A percentile compares a stretch with the other conserved stretches of the same genome.
Conservation (phyloP, 2,329 filamentous ascomycete species). For the Neophaeococcomyces aloes region DNA sequence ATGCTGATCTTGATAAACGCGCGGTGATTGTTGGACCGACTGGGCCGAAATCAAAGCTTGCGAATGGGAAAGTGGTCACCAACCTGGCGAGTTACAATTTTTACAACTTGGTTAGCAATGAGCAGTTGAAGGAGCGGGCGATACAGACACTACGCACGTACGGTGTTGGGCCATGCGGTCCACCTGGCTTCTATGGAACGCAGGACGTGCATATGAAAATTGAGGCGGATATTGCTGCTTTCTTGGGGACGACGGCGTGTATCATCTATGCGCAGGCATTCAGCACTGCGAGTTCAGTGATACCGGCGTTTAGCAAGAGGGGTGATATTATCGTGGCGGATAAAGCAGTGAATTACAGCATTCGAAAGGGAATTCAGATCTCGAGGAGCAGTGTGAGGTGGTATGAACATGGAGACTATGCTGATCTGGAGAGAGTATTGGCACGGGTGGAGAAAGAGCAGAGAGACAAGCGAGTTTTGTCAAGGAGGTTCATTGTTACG, state of each 20-base stretch:
- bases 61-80: slow-evolving; percentile 77
- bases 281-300: slow-evolving; percentile 91
- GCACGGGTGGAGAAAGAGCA: slow-evolving; percentile 80
- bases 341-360: slow-evolving; percentile 82
- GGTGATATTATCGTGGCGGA: slow-evolving; percentile 96
- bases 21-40: slow-evolving; percentile 83
- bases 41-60: slow-evolving; percentile 78
- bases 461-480: slow-evolving; percentile 67
- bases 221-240: slow-evolving; percentile 83
- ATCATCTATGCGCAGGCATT: slow-evolving; percentile 96
- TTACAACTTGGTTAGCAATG: slow-evolving; percentile 92
- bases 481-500: slow-evolving; percentile 87
- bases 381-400: slow-evolving; percentile 82
- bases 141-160: slow-evolving; percentile 90
- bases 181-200: slow-evolving; percentile 94
- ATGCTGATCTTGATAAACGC: slow-evolving; percentile 69
- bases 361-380: slow-evolving; percentile 88
- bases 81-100: slow-evolving; percentile 96
- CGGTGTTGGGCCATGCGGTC: slow-evolving; percentile 90
- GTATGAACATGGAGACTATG: slow-evolving; percentile 95
- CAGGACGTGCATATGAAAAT: slow-evolving; percentile 98
- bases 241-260: slow-evolving; percentile 74
- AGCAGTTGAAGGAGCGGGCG: slow-evolving; percentile 86
- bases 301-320: slow-evolving; percentile 92
- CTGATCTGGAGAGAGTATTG: slow-evolving; percentile 77